Evolutionary conservation across 805 yeast genomes (phyloP).

Genomic region (Candida argentea): DNA sequence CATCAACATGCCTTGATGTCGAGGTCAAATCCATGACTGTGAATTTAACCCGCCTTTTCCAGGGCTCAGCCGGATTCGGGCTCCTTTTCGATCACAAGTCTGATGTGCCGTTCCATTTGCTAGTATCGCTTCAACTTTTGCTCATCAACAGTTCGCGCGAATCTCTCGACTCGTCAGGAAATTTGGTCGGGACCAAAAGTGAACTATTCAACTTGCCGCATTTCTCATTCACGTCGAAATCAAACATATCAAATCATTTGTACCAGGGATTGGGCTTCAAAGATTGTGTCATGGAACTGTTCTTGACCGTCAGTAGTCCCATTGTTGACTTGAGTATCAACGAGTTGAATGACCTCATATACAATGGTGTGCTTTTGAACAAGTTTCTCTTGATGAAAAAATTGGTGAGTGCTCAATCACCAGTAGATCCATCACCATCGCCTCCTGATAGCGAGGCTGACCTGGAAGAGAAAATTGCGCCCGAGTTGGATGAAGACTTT

Average conservation of each 20-base stretch:
- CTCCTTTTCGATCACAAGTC: conserved; percentile 20
- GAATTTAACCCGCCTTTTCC: conserved; percentile 12
- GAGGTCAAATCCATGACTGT: conserved; percentile 16
- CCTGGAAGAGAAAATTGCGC: background rate
- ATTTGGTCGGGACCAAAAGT: conserved; percentile 7
- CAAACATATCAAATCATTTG: conserved; percentile 24
- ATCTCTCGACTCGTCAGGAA: conserved; percentile 2
- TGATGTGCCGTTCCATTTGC: conserved; percentile 25
- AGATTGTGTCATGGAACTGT: conserved; percentile 26
- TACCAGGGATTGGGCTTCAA: conserved; percentile 26
- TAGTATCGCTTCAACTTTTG: conserved; percentile 23
- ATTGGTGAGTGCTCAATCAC: conserved; percentile 4
- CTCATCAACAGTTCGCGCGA: conserved; percentile 13
- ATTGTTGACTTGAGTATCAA: conserved; percentile 25
- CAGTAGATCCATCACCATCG: conserved; percentile 1
- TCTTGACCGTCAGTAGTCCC: conserved; percentile 28
- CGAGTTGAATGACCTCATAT: conserved; percentile 22
- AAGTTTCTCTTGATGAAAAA: conserved; percentile 16
- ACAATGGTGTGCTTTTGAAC: conserved; percentile 20
- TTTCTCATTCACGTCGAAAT: conserved; percentile 22
- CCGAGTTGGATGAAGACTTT: background rate
- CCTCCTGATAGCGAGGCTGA: conserved; percentile 3
- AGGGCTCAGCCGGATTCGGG: conserved; percentile 29
- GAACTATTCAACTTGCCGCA: conserved; percentile 28
- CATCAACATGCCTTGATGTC: conserved; percentile 14